These are phyloP conservation scores for Escallonia herrerae DNA, from an alignment of 129 eudicot species.

Conservation along the genomic window DNA sequence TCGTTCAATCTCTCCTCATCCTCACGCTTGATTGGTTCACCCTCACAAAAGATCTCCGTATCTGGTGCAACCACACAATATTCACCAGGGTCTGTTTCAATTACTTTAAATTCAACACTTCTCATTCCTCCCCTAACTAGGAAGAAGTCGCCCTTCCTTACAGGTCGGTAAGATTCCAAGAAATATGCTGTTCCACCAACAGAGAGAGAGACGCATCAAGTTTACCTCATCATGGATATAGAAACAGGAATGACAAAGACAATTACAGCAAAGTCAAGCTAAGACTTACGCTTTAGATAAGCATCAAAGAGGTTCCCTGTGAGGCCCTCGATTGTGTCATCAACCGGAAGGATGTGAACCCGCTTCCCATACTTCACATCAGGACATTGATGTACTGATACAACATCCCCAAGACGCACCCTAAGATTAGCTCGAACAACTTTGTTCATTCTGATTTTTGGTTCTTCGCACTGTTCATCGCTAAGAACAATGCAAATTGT, in stretches of 20 bases:
- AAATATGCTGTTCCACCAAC: constrained; percentile 25
- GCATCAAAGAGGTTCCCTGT: constrained; percentile 26
- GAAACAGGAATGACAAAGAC: too few relatives aligned
- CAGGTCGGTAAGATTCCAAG: constrained; percentile 25
- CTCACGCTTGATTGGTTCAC: constrained; percentile 29
- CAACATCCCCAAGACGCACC: constrained; percentile 31
- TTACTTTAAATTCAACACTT: constrained; percentile 34
- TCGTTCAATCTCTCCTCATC: constrained; percentile 31
- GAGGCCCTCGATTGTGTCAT: constrained; percentile 35
- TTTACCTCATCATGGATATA: too few relatives aligned
- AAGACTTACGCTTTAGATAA: constrained; percentile 23
- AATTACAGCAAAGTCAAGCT: not conserved
- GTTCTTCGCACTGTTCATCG: constrained; percentile 27
- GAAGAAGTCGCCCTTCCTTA: constrained; percentile 29
- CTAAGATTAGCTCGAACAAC: constrained; percentile 27
- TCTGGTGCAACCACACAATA: constrained; percentile 32
- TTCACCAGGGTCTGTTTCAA: constrained; percentile 32
- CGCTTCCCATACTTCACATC: constrained; percentile 29
- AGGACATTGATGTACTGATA: constrained; percentile 27
- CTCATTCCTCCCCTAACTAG: constrained; percentile 36
- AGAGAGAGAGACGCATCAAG: too few relatives aligned
- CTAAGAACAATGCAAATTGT: constrained; percentile 27
- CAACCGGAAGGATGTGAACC: constrained; percentile 27
- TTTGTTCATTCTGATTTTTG: constrained; percentile 29
- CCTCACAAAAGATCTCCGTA: constrained; percentile 32